Percentiles rank a stretch among this genome's conserved stretches.
These are phyloP conservation scores for Phalaenopsis aphrodite DNA, from an alignment of 106 monocot genomes.

Conservation along the genomic window DNA sequence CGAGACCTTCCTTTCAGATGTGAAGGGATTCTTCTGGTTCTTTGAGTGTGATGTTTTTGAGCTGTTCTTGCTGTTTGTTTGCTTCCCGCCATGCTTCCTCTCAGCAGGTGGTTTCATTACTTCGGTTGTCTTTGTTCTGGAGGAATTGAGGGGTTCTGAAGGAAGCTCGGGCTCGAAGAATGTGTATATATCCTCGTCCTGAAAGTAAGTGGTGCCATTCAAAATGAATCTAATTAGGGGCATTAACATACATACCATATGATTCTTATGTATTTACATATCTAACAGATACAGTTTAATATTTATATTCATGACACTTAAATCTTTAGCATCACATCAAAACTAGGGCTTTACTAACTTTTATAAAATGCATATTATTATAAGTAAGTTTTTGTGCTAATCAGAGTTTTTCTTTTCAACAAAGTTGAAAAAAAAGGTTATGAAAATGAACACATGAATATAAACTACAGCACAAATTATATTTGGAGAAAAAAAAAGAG, in stretches of 20 bases:
- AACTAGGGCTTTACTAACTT: no score
- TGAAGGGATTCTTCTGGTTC: constrained; percentile 27
- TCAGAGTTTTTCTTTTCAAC: neutral
- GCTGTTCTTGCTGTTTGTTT: constrained; percentile 37
- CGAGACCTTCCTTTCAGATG: constrained; percentile 29
- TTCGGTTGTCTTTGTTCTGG: constrained; percentile 52
- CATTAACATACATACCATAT: no score
- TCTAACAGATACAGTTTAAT: no score
- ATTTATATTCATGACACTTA: no score
- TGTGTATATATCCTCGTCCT: constrained; percentile 92
- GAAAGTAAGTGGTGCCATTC: constrained; percentile 1
- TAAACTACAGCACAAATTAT: no score
- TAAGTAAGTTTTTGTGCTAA: neutral
- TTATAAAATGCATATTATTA: no score
- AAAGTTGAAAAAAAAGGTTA: neutral
- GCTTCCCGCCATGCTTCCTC: constrained; percentile 27
- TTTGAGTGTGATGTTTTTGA: constrained; percentile 36
- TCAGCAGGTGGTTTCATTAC: constrained; percentile 36
- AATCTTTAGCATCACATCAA: no score
- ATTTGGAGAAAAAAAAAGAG: neutral
- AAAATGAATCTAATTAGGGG: no score
- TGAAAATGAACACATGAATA: neutral
- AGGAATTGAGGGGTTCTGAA: constrained; percentile 42
- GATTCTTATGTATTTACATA: no score
- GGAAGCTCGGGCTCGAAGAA: constrained; percentile 97